Conservation (phyloP, 129 eudicot species). For the Flaveria brownii region DNA sequence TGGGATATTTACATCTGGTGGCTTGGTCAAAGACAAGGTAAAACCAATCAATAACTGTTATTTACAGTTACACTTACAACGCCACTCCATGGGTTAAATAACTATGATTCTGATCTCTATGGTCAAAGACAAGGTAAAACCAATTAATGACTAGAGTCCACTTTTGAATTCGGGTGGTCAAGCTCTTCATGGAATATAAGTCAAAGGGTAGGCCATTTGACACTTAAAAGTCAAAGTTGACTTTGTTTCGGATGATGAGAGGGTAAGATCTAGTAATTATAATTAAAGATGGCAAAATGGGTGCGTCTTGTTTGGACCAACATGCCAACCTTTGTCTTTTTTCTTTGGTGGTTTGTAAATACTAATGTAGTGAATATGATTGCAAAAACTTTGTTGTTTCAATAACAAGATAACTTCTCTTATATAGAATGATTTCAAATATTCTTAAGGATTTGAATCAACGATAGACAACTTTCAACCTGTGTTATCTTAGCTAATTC, state of each 20-base stretch:
- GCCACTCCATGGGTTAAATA: not conserved
- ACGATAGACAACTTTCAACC: too few relatives aligned
- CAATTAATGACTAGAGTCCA: not conserved
- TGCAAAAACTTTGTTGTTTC: too few relatives aligned
- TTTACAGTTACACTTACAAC: conserved; percentile 6
- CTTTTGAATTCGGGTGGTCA: conserved; percentile 1
- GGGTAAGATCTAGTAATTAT: not conserved
- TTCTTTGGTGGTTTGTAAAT: not conserved
- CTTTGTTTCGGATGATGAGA: not conserved
- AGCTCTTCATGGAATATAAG: not conserved
- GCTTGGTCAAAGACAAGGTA: conserved; percentile 95
- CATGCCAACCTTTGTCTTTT: not conserved
- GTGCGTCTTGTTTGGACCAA: not conserved
- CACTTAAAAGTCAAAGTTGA: not conserved
- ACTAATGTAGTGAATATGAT: not conserved
- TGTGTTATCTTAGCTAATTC: too few relatives aligned
- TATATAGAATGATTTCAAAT: not conserved
- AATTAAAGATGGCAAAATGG: not conserved
- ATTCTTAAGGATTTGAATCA: too few relatives aligned
- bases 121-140: too few relatives aligned
- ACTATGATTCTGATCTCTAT: not conserved
- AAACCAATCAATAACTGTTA: not conserved
- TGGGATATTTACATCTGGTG: conserved; percentile 88
- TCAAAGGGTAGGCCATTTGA: conserved; percentile 19
- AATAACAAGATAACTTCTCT: not conserved